Evolutionary conservation across 352 stramenopile species (phyloP), one percentile per base, ranked within the genome.

Genomic region (Pythium inflatum): DNA sequence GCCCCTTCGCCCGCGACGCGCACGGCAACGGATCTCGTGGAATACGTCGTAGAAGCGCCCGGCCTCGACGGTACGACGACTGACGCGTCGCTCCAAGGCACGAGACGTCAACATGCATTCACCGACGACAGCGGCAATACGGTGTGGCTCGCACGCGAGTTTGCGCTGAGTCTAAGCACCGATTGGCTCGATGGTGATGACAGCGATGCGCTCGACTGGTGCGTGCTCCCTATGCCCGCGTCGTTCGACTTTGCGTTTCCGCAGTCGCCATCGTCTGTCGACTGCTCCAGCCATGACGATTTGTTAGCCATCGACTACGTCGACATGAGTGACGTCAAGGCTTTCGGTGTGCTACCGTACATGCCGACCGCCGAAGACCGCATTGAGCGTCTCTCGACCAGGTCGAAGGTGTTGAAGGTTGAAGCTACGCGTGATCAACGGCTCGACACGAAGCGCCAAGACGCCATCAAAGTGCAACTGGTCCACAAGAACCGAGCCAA

Each of bases 191-290:
- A 60, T 31, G 14, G 20, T 20, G 38, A 53, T n/a, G 46, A n/a
- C n/a, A n/a, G 18, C 8, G 56, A 46, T 2, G 27, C 41, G 20
- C 24, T 62, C 18, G 51, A 34, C 22, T 64, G 53, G 41, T 58
- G 53, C 41, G 24, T 57, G 43, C n/a, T 57, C 43, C 36, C 63
- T 33, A 38, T 60, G 36, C 25, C 24, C 54, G 28, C 40, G 25
- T 13, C 22, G 30, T 28, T 38, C 22, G 41, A 16, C 13, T 25
- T 25, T 53, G 45, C 45, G 45, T 57, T 57, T 25, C 62, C 62
- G 20, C 34, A 41, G 31, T 70, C 62, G 53, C 40, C 62, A 33
- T 64, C 62, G 24, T 56, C 53, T 58, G 50, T 70, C 62, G 62
- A 70, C 31, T 58, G 53, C 12, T 6, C 45, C 53, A 54, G 33